Evolutionary conservation across 2,329 filamentous ascomycete genomes (phyloP).

Genomic region (Alternaria triticina): DNA sequence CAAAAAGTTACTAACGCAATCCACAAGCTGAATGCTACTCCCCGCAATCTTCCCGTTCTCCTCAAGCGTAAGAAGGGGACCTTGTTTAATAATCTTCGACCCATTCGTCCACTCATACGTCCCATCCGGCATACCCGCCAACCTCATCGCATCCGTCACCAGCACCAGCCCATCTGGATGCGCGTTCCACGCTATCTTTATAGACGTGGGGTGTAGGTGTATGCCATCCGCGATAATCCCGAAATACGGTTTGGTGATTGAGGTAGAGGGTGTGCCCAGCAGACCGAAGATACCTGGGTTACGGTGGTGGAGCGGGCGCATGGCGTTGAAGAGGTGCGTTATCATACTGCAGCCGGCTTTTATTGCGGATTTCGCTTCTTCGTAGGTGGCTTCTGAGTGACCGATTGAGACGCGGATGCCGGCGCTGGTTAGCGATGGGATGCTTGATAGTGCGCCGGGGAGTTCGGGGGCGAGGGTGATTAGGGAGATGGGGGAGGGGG

Average conservation of each 20-base stretch:
- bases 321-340: constrained; percentile 93
- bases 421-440: constrained; percentile 68
- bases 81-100: constrained; percentile 71
- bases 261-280: constrained; percentile 61
- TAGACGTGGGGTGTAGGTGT: constrained; percentile 84
- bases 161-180: constrained; percentile 86
- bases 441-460: constrained; percentile 70
- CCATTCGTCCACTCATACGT: constrained; percentile 85
- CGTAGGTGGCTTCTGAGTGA: constrained; percentile 86
- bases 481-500: constrained; percentile 67
- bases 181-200: constrained; percentile 87
- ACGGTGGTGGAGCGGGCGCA: constrained; percentile 87
- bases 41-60: constrained; percentile 66
- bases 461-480: constrained; percentile 87
- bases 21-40: constrained; percentile 74
- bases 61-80: constrained; percentile 75
- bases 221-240: constrained; percentile 91
- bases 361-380: constrained; percentile 75
- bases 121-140: constrained; percentile 83
- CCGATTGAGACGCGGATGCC: constrained; percentile 82
- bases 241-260: constrained; percentile 70
- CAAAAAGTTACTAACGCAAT: constrained; percentile 83
- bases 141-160: constrained; percentile 90
- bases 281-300: constrained; percentile 91
- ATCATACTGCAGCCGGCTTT: constrained; percentile 81